Base-by-base conservation (phyloP, 2,329 filamentous ascomycete genomes). In the Aureobasidium mangrovei region DNA sequence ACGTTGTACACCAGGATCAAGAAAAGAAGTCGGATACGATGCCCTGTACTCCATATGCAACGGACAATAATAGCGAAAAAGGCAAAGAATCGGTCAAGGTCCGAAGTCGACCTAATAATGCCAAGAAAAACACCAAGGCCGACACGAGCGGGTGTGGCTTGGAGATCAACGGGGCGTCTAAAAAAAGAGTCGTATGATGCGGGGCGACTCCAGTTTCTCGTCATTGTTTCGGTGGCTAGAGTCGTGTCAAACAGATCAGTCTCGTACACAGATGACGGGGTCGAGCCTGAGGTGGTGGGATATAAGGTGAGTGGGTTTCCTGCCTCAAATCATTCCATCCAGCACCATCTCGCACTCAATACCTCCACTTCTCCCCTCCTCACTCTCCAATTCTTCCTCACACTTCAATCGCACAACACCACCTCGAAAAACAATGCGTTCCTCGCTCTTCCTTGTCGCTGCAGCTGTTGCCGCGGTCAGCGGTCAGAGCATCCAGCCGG, bases 61-160 rank as follows among this genome's bases (percentile, higher is more conserved):
- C 18, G 18, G 18, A 18, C 18, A 18, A 18, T 18, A 18, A 18
- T 18, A 18, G 18, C 18, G 18, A 18, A 18, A 18, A 18, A 18
- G 18, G 18, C 18, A 18, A 18, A 18, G 18, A 18, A 18, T 18
- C 18, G 18, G 18, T 18, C 18, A 18, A 18, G 18, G 1, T 1
- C 18, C 18, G 18, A 18, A 18, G 18, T 18, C 1, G 18, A 18
- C 18, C 18, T 18, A 18, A n/a, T n/a, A n/a, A n/a, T n/a, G 18
- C 18, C 18, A 18, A 18, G 18, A 18, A 18, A 18, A 18, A 18
- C n/a, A 52, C 48, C 12, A 28, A 52, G 48, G 36, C 43, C 39
- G 24, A 52, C 39, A 52, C 48, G 48, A 43, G 12, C 48, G 48
- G 39, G 29, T 43, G 38, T 52, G 48, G 47, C 47, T 51, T 41